Evolutionary conservation across 495 filamentous ascomycete species (phyloP).

Genomic region (Recurvomyces mirabilis): DNA sequence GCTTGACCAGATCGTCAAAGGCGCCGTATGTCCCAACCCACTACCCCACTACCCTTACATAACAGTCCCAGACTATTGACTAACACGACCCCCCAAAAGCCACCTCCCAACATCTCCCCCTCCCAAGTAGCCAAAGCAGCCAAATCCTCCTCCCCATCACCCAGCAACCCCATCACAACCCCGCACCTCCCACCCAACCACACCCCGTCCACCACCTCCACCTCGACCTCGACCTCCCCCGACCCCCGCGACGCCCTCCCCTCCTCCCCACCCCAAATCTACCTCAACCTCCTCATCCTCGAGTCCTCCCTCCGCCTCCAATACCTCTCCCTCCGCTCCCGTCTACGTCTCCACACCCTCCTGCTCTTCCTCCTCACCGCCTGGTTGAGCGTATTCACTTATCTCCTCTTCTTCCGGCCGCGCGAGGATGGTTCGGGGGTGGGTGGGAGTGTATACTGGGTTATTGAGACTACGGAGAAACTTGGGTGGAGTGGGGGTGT

Average conservation of each 20-base stretch:
- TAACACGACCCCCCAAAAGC: conserved; percentile 28
- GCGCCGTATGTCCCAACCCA: conserved; percentile 43
- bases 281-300: conserved; percentile 93
- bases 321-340: conserved; percentile 77
- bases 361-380: conserved; percentile 66
- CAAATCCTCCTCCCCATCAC: conserved; percentile 18
- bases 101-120: conserved; percentile 26
- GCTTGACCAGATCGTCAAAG: conserved; percentile 83
- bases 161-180: too few species aligned
- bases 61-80: conserved; percentile 13
- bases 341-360: conserved; percentile 89
- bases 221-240: conserved; percentile 32
- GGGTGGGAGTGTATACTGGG: conserved; percentile 91
- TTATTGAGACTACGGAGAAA: conserved; percentile 77
- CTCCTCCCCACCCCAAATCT: conserved; percentile 90
- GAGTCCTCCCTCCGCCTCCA: conserved; percentile 89
- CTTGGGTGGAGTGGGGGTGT: conserved; percentile 79
- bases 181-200: too few species aligned
- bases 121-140: conserved; percentile 31
- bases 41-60: conserved; percentile 18
- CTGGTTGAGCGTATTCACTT: conserved; percentile 76
- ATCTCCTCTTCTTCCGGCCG: conserved; percentile 77
- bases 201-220: conserved; percentile 24
- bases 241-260: conserved; percentile 75
- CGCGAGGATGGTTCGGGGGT: conserved; percentile 83